Conservation (phyloP, 306 rosid genomes). For the Biancaea sappan region DNA sequence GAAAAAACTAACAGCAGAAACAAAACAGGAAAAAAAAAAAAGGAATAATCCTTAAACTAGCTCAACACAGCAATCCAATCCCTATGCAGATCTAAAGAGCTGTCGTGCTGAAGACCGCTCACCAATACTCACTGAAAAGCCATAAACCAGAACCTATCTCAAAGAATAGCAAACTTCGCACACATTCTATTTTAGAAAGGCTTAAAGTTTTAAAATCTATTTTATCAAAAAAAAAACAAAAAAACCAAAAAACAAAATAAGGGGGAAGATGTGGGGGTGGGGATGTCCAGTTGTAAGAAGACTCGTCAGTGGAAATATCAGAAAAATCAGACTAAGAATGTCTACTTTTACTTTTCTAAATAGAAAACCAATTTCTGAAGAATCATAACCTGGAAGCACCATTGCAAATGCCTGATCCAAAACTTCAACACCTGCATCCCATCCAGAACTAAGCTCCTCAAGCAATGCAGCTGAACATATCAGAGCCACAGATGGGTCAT, state of each 20-base stretch:
- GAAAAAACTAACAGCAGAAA: too few relatives aligned
- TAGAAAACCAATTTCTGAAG: constrained; percentile 21
- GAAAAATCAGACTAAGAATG: constrained; percentile 6
- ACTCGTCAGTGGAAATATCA: not conserved
- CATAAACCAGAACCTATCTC: too few relatives aligned
- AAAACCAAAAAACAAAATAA: too few relatives aligned
- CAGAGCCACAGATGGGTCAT: constrained; percentile 80
- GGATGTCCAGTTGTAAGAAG: constrained; percentile 6
- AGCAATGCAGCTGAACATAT: constrained; percentile 81
- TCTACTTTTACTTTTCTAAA: constrained; percentile 5
- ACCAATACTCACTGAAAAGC: too few relatives aligned
- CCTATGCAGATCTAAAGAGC: too few relatives aligned
- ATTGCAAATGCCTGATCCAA: constrained; percentile 82
- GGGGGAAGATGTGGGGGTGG: not conserved
- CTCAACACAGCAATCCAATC: too few relatives aligned
- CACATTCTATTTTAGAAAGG: too few relatives aligned
- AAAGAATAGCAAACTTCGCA: too few relatives aligned
- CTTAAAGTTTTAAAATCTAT: not conserved
- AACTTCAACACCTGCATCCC: constrained; percentile 68
- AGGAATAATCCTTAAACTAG: too few relatives aligned
- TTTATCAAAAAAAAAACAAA: not conserved
- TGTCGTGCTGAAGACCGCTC: too few relatives aligned
- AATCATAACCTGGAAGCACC: constrained; percentile 87
- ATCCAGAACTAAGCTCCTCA: constrained; percentile 84
- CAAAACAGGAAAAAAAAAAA: too few relatives aligned